Percentiles rank a stretch among this genome's conserved stretches.
These are phyloP conservation scores for Coemansia sp. DNA, from an alignment of 192 early-diverging fungal species.

Conservation along the genomic window DNA sequence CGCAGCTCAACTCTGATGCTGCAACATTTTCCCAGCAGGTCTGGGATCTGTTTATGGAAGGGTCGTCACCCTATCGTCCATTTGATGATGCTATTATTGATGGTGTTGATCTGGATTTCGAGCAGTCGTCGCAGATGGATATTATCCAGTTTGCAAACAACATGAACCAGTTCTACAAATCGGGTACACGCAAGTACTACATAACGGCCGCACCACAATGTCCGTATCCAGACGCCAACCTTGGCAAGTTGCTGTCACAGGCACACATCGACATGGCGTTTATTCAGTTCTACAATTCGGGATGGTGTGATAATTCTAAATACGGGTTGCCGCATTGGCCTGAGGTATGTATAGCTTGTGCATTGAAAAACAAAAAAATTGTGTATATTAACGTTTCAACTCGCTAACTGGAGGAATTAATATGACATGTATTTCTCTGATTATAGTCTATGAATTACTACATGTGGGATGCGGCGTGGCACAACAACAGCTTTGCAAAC, in stretches of 20 bases:
- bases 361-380: not conserved
- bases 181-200: conserved; percentile 53
- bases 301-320: conserved; percentile 57
- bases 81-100: conserved; percentile 72
- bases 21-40: conserved; percentile 66
- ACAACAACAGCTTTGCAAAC: conserved; percentile 55
- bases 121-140: conserved; percentile 58
- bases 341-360: conserved; percentile 41
- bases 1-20: conserved; percentile 58
- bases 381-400: too few species aligned
- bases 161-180: conserved; percentile 55
- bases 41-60: conserved; percentile 76
- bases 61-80: conserved; percentile 59
- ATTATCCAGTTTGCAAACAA: conserved; percentile 59
- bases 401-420: too few species aligned
- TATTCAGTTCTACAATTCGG: conserved; percentile 80
- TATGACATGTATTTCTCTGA: too few species aligned
- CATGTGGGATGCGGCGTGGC: conserved; percentile 60
- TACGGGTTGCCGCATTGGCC: conserved; percentile 45
- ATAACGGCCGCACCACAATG: conserved; percentile 74
- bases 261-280: conserved; percentile 67
- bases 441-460: conserved; percentile 51
- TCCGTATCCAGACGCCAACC: conserved; percentile 66
- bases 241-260: conserved; percentile 55
- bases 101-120: conserved; percentile 72